phyloP scores from a whole-genome alignment of 2,329 filamentous ascomycete genomes.

The Aschersonia sp. region DNA sequence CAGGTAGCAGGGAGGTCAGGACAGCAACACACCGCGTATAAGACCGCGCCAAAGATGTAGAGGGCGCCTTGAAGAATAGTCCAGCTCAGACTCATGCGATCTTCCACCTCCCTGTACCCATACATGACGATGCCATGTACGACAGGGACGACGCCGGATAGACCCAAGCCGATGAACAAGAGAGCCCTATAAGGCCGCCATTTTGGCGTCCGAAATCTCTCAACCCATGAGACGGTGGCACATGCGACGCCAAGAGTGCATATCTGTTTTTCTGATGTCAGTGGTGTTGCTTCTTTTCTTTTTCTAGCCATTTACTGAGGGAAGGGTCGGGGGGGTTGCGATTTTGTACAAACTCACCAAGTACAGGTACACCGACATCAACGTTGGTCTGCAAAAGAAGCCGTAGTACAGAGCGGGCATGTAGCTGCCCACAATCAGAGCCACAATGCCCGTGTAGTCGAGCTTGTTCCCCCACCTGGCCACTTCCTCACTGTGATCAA shows the following conservation, averaged over 20 bases:
- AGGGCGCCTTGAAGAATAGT: slow-evolving; percentile 64
- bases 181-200: slow-evolving; percentile 75
- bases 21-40: slow-evolving; percentile 58
- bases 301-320: background rate
- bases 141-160: slow-evolving; percentile 72
- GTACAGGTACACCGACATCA: slow-evolving; percentile 59
- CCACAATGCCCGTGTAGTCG: slow-evolving; percentile 89
- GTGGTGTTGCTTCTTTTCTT: background rate
- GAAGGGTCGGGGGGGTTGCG: background rate
- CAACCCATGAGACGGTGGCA: slow-evolving; percentile 60
- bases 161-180: slow-evolving; percentile 81
- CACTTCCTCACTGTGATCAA: slow-evolving; percentile 69
- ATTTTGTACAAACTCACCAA: slow-evolving; percentile 40
- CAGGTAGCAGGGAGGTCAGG: background rate
- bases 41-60: slow-evolving; percentile 71
- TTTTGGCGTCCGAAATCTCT: slow-evolving; percentile 67
- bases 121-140: slow-evolving; percentile 59
- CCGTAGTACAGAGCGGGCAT: slow-evolving; percentile 81
- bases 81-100: slow-evolving; percentile 69
- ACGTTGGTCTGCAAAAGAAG: slow-evolving; percentile 52
- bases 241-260: slow-evolving; percentile 64
- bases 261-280: slow-evolving; percentile 39
- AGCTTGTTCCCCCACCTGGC: slow-evolving; percentile 79
- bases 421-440: slow-evolving; percentile 81
- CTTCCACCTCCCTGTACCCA: slow-evolving; percentile 49